Percentiles rank a stretch among this genome's conserved stretches.
These are phyloP conservation scores for Athelia psychrophila DNA, from an alignment of 1,284 basidiomycete species.

Conservation along the genomic window DNA sequence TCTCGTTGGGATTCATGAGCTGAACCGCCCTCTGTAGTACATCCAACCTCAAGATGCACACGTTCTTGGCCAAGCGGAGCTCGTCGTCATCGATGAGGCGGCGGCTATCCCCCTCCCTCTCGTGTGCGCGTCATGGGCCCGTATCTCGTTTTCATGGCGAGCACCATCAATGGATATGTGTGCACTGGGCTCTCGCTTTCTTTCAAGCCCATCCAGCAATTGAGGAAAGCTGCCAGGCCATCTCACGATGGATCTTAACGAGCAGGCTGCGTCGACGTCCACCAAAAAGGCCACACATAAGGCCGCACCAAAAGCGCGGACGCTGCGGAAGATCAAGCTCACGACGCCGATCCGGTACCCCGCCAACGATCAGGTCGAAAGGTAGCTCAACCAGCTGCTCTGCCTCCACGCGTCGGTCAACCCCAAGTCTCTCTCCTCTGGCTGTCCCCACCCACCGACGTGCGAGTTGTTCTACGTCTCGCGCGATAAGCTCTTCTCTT, in stretches of 20 bases:
- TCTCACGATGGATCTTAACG: slow-evolving; percentile 60
- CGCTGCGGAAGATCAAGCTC: slow-evolving; percentile 92
- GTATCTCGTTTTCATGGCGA: slow-evolving; percentile 97
- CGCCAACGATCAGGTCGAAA: slow-evolving; percentile 87
- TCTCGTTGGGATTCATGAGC: slow-evolving; percentile 89
- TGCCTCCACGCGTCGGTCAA: slow-evolving; percentile 91
- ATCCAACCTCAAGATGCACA: slow-evolving; percentile 98
- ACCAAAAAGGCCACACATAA: slow-evolving; percentile 48
- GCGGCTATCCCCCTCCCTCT: slow-evolving; percentile 97
- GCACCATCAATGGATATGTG: slow-evolving; percentile 99
- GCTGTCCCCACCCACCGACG: slow-evolving; percentile 89
- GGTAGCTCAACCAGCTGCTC: slow-evolving; percentile 90
- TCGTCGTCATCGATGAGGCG: slow-evolving; percentile 98
- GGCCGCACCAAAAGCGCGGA: slow-evolving; percentile 67
- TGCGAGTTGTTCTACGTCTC: slow-evolving; percentile 97
- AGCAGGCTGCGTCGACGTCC: slow-evolving; percentile 37
- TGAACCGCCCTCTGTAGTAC: slow-evolving; percentile 98
- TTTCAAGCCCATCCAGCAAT: slow-evolving; percentile 96
- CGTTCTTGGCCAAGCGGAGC: slow-evolving; percentile 95
- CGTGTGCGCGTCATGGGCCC: slow-evolving; percentile 94
- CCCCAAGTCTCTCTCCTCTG: slow-evolving; percentile 61
- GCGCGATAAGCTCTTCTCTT: slow-evolving; percentile 95
- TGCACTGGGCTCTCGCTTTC: slow-evolving; percentile 97
- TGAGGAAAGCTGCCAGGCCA: slow-evolving; percentile 83
- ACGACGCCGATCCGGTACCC: slow-evolving; percentile 95